These are phyloP conservation scores for Camelina laxa DNA, from an alignment of 345 rosid species.

Conservation along the genomic window DNA sequence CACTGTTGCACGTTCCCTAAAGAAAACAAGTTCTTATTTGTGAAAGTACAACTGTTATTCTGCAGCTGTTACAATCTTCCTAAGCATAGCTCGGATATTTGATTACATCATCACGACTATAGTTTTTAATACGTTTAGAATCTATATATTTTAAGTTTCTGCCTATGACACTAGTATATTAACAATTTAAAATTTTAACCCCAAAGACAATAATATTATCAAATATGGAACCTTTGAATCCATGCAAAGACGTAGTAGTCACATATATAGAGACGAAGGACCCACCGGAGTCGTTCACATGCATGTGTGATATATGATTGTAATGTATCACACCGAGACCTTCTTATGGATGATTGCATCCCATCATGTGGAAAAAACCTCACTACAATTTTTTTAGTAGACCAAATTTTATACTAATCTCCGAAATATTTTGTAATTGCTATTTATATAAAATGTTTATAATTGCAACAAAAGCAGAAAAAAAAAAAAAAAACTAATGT, in stretches of 20 bases:
- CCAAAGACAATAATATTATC: background rate
- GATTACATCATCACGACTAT: conserved; percentile 36
- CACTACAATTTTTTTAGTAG: background rate
- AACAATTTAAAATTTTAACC: background rate
- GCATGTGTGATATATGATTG: conserved; percentile 15
- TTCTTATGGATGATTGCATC: conserved; percentile 22
- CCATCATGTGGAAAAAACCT: conserved; percentile 9
- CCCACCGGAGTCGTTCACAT: conserved; percentile 8
- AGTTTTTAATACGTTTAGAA: conserved; percentile 25
- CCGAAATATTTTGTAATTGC: too few relatives aligned
- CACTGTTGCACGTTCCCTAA: conserved; percentile 1
- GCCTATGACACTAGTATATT: conserved; percentile 1
- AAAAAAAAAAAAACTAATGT: background rate
- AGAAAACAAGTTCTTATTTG: background rate
- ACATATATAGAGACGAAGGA: conserved; percentile 17
- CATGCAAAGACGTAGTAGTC: conserved; percentile 32
- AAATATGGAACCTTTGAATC: conserved; percentile 32
- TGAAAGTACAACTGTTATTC: conserved; percentile 33
- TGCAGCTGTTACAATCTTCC: conserved; percentile 32
- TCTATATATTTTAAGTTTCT: conserved; percentile 18
- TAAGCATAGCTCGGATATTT: conserved; percentile 26
- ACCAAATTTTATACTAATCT: background rate
- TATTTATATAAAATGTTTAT: background rate
- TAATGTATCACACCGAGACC: background rate
- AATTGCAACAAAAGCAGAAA: background rate